phyloP scores from a whole-genome alignment of 2,329 filamentous ascomycete species.

The Colletotrichum sp. region DNA sequence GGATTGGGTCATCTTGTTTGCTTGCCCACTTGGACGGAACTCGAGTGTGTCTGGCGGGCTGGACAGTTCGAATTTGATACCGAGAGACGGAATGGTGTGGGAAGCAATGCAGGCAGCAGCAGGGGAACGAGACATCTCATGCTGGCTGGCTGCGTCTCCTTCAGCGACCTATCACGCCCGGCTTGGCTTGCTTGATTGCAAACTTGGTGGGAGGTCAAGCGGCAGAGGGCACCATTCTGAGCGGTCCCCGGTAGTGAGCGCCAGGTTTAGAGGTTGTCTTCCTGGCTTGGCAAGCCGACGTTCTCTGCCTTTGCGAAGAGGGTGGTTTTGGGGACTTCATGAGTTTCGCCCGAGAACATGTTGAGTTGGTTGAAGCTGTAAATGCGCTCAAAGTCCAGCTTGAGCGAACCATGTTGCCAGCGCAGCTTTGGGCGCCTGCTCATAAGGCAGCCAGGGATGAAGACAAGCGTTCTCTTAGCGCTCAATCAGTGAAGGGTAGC shows the following conservation, averaged over 20 bases:
- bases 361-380: background rate
- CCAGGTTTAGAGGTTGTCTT: background rate
- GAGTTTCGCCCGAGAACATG: background rate
- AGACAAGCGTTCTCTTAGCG: background rate
- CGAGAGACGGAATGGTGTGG: conserved; percentile 2
- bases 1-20: background rate
- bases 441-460: background rate
- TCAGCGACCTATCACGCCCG: background rate
- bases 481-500: background rate
- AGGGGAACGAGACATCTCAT: background rate
- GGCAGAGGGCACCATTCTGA: background rate
- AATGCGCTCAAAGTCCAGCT: background rate
- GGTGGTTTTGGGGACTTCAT: background rate
- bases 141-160: background rate
- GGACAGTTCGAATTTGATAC: background rate
- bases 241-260: background rate
- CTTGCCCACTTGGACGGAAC: background rate
- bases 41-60: background rate
- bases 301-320: background rate
- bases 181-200: background rate
- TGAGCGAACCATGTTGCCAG: background rate
- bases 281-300: background rate
- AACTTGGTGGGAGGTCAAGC: background rate
- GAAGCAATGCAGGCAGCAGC: background rate
- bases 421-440: background rate